A percentile compares a stretch with the other conserved stretches of the same genome.
These are phyloP conservation scores for Trebouxia sp. DNA, from an alignment of 139 green algal species.

Conservation along the genomic window DNA sequence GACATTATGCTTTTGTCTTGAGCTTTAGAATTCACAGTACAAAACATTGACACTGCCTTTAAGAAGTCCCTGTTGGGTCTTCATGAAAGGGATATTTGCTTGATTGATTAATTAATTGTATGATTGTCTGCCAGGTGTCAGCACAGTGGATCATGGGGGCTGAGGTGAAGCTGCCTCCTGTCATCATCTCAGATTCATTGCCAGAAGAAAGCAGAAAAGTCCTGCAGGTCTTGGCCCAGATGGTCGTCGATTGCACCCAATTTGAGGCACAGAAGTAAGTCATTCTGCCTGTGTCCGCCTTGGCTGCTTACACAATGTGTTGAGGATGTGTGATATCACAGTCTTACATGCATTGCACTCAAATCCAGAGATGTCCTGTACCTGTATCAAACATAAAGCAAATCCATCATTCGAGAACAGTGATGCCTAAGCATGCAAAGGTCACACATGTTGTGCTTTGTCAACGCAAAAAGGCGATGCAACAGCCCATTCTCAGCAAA, in stretches of 20 bases:
- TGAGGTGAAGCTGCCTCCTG: slow-evolving; percentile 39
- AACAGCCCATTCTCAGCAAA: too few relatives aligned
- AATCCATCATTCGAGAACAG: too few relatives aligned
- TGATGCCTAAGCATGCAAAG: too few relatives aligned
- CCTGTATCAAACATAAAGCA: too few relatives aligned
- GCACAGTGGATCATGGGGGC: slow-evolving; percentile 26
- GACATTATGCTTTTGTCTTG: too few relatives aligned
- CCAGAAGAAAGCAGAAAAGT: background rate
- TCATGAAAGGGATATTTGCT: background rate
- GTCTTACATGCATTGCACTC: too few relatives aligned
- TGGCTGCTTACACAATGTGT: too few relatives aligned
- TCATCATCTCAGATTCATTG: slow-evolving; percentile 28
- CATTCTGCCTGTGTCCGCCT: background rate
- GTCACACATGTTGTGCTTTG: too few relatives aligned
- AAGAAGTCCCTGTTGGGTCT: background rate
- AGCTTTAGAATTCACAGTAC: too few relatives aligned
- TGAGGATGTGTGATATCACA: too few relatives aligned
- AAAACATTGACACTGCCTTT: background rate
- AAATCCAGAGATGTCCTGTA: too few relatives aligned
- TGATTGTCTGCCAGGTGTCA: background rate
- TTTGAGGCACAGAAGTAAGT: slow-evolving; percentile 31
- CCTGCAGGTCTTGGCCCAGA: slow-evolving; percentile 14
- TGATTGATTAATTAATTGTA: background rate
- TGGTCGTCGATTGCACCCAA: slow-evolving; percentile 38
- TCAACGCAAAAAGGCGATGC: too few relatives aligned